Base-by-base conservation (phyloP, 352 stramenopile genomes). In the Globisporangium paroecandrum region DNA sequence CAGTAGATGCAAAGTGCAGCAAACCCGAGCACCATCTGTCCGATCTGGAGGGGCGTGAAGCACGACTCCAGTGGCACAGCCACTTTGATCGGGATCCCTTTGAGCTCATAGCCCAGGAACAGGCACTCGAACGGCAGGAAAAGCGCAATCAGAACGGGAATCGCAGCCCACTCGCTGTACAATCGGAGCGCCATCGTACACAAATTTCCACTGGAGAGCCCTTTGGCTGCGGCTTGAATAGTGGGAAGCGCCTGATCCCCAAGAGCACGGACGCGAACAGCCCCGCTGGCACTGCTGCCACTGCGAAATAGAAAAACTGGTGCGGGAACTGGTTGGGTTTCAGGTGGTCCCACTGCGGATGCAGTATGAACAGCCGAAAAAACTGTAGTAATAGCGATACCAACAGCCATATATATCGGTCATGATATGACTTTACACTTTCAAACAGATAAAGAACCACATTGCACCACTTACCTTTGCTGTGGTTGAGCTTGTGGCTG, bases 151-250 rank as follows among this genome's bases (percentile, higher is more conserved):
- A 89, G 82, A 0, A 81, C 18, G 0, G 79, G 82, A 0, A 92
- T 36, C 24, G 71, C 64, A 24, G 72, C 27, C 82, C 81, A 92
- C 25, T 83, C 74, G 49, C 81, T 84, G 68, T 89, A 90, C 20
- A 83, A 43, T 10, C 82, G 76, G 20, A 92, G 57, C 25, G 75
- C 46, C 29, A 89, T 27, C 3, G 80, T 82, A 43, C 81, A 87
- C 1, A 78, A 27, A 46, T 89, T 70, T 92, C 84, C 22, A 65
- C 34, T 5, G 77, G 76, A n/a, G 72, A 69, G 3, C 36, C 64
- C 54, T 70, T 78, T 0, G 81, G 81, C 59, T 90, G 81, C 0
- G 82, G 79, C 59, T 90, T 90, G 65, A 90, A 90, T 27, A 91
- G 55, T 10, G 83, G 78, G 43, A 89, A 90, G 22, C 79, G 59